Evolutionary conservation across 106 monocot genomes (phyloP).

Genomic region (Acanthochlamys bracteata): DNA sequence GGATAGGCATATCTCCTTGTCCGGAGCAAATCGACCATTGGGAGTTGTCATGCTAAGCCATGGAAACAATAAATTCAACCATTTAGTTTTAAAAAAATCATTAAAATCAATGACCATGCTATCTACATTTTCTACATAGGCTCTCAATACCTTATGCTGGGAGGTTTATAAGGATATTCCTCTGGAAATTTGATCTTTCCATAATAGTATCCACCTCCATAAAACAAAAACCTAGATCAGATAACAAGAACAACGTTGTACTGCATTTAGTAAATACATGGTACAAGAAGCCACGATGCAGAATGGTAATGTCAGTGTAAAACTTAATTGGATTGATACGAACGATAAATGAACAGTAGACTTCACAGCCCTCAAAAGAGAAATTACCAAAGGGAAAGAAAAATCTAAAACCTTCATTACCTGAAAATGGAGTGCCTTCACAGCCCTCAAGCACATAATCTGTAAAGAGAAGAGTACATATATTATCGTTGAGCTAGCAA

Average conservation of each 20-base stretch:
- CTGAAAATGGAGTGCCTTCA: slow-evolving; percentile 90
- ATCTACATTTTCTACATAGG: background rate
- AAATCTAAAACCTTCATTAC: slow-evolving; percentile 21
- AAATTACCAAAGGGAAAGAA: background rate
- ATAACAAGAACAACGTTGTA: background rate
- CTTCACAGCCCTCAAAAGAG: background rate
- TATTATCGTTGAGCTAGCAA: background rate
- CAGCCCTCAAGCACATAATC: slow-evolving; percentile 99
- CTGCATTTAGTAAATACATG: background rate
- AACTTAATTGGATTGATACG: background rate
- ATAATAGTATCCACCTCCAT: slow-evolving; percentile 89
- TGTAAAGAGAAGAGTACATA: slow-evolving; percentile 21
- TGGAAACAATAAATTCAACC: slow-evolving; percentile 5
- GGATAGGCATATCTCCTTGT: slow-evolving; percentile 75
- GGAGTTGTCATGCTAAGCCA: slow-evolving; percentile 86
- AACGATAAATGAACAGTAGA: too few species aligned
- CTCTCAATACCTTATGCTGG: slow-evolving; percentile 75
- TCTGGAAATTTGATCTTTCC: slow-evolving; percentile 97
- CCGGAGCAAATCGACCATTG: slow-evolving; percentile 90
- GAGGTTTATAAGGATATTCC: slow-evolving; percentile 97
- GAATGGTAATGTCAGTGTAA: background rate
- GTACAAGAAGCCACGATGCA: too few species aligned
- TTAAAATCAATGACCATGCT: background rate
- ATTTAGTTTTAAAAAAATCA: background rate
- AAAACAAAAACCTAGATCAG: background rate